Evolutionary conservation across 352 stramenopile genomes (phyloP), one percentile per base, ranked within the genome.

Genomic region (Pythium utonaiense): DNA sequence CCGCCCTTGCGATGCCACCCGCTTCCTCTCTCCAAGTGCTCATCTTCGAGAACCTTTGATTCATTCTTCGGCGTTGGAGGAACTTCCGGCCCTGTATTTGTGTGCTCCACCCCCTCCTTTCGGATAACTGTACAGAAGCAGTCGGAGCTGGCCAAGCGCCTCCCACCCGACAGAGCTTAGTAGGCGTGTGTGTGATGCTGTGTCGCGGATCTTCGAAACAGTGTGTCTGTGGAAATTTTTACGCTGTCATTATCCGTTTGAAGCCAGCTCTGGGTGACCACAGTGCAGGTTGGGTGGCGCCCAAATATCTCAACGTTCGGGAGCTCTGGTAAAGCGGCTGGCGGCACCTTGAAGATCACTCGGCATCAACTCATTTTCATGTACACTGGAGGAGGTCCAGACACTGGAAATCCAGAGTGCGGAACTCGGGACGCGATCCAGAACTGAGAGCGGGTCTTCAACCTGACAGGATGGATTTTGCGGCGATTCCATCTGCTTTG

Each of bases 181-280:
- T n/a, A 25, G 40, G 16, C 40, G 40, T 10, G 40, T 47, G 40
- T 17, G 40, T 47, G 40, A 21, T 47, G n/a, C 40, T 47, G 40
- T 47, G 40, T 47, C 40, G 40, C 40, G 40, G 40, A 27, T 47
- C 40, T 47, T 47, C n/a, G 40, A 47, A 47, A 47, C 38, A 44
- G 16, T 44, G 38, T 44, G 38, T 16, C 14, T 12, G 19, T 19
- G 22, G 40, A 19, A 25, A 25, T 16, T 25, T n/a, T 21, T 6
- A 21, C 17, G 40, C 40, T 25, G 19, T 24, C 17, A 47, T 47
- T 12, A 47, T 47, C 40, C 40, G n/a, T 1, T 47, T 25, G 40
- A 27, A 47, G 40, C 40, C 40, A 47, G 40, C 40, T 27, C 40
- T 47, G 40, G 3, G n/a, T 13, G 19, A 47, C 24, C 7, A 2